A percentile compares a stretch with the other conserved stretches of the same genome.
Evolutionary conservation across 1,284 basidiomycete species (phyloP).

Genomic region (Rhodotorula sp.): DNA sequence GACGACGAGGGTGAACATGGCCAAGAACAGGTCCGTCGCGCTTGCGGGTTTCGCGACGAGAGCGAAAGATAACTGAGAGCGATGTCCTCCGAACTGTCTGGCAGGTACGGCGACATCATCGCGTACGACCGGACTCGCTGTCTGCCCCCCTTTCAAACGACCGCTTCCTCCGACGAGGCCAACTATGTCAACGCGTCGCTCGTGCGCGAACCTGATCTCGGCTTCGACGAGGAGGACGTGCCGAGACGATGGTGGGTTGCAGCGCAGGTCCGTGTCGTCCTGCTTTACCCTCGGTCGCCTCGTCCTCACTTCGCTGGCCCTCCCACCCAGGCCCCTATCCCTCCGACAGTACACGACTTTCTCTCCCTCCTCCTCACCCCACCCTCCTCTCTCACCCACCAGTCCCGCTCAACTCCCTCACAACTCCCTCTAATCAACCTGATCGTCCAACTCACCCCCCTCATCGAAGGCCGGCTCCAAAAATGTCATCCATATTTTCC

Average conservation of each 20-base stretch:
- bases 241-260: slow-evolving; percentile 71
- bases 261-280: slow-evolving; percentile 55
- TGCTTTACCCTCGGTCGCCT: background rate
- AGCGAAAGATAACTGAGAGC: too few species aligned
- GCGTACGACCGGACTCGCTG: slow-evolving; percentile 78
- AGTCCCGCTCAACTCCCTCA: background rate
- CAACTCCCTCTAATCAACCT: slow-evolving; percentile 20
- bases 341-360: slow-evolving; percentile 67
- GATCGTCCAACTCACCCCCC: slow-evolving; percentile 72
- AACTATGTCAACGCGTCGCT: slow-evolving; percentile 78
- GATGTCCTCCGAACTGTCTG: background rate
- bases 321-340: slow-evolving; percentile 60
- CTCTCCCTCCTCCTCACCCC: slow-evolving; percentile 60
- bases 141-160: slow-evolving; percentile 47
- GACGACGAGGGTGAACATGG: background rate
- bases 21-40: slow-evolving; percentile 19
- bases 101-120: slow-evolving; percentile 64
- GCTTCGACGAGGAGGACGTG: slow-evolving; percentile 32
- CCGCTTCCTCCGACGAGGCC: background rate
- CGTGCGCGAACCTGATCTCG: slow-evolving; percentile 68
- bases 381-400: slow-evolving; percentile 9
- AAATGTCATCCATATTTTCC: slow-evolving; percentile 79
- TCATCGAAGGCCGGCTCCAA: slow-evolving; percentile 62
- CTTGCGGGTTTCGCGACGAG: too few species aligned
- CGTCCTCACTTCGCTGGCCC: too few species aligned